phyloP scores from a whole-genome alignment of 2,329 filamentous ascomycete genomes.

The Exophiala viscosa region DNA sequence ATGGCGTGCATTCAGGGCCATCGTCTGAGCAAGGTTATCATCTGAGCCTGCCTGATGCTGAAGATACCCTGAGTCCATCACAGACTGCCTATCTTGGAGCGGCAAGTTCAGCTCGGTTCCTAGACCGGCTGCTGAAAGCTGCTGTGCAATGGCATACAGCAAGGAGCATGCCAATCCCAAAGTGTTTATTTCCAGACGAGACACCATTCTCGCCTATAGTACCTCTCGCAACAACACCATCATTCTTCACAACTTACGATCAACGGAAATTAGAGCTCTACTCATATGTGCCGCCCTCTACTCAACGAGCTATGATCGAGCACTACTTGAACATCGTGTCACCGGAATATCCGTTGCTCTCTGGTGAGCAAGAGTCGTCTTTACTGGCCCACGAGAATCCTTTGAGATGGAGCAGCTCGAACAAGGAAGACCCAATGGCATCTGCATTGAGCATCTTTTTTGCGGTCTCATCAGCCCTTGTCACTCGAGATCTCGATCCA shows the following conservation, averaged over 20 bases:
- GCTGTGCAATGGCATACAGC: background rate
- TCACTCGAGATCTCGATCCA: conserved; percentile 11
- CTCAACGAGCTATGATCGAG: conserved; percentile 13
- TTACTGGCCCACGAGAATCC: conserved; percentile 12
- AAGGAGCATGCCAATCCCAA: background rate
- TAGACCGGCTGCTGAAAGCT: conserved; percentile 7
- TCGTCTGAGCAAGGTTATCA: conserved; percentile 4
- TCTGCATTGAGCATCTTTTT: conserved; percentile 11
- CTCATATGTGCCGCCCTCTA: conserved; percentile 12
- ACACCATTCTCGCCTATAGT: background rate
- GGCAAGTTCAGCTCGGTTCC: conserved; percentile 1
- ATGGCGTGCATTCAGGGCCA: background rate
- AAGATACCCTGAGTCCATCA: background rate
- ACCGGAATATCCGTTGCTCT: conserved; percentile 5
- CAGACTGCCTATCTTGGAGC: conserved; percentile 11
- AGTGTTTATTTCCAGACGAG: conserved; percentile 1
- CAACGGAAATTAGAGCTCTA: conserved; percentile 10
- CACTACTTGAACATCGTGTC: conserved; percentile 11
- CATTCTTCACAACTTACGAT: conserved; percentile 2
- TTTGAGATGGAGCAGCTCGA: conserved; percentile 8
- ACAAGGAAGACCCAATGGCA: conserved; percentile 3
- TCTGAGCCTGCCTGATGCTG: background rate
- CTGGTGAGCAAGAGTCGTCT: background rate
- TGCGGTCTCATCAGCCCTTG: conserved; percentile 10
- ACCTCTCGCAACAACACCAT: background rate